These are phyloP conservation scores for Chlorociboria aeruginascens DNA, from an alignment of 495 filamentous ascomycete species.

Conservation along the genomic window DNA sequence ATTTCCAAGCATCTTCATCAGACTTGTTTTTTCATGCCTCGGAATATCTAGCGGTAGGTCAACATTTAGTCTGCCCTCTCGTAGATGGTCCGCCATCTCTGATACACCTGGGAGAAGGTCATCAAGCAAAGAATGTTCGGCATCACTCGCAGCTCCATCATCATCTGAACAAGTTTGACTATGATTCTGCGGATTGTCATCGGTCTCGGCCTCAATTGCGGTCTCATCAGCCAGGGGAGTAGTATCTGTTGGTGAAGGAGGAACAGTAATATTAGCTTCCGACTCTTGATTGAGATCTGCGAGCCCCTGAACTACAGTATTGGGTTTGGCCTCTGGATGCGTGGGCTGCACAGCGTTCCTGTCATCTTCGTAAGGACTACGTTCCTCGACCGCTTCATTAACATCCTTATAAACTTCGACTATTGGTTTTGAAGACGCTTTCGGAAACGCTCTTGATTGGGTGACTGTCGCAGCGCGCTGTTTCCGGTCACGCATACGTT, in stretches of 20 bases:
- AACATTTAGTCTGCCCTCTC: conserved; percentile 49
- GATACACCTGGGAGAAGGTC: conserved; percentile 33
- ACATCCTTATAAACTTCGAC: conserved; percentile 93
- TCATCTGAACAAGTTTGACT: conserved; percentile 51
- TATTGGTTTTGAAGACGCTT: conserved; percentile 86
- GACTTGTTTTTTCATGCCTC: conserved; percentile 78
- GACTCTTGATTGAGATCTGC: conserved; percentile 11
- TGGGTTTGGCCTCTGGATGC: conserved; percentile 4
- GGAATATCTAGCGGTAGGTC: conserved; percentile 52
- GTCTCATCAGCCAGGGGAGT: conserved; percentile 25
- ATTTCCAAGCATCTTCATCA: conserved; percentile 88
- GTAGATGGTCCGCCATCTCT: conserved; percentile 49
- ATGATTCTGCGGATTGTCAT: conserved; percentile 33
- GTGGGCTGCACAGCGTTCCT: conserved; percentile 2
- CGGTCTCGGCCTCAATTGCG: conserved; percentile 34
- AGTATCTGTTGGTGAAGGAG: conserved; percentile 15
- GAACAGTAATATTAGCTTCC: background rate
- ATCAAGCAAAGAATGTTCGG: conserved; percentile 49
- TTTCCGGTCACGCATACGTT: conserved; percentile 73
- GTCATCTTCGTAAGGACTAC: conserved; percentile 61
- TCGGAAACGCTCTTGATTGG: conserved; percentile 72
- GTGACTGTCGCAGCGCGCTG: conserved; percentile 71
- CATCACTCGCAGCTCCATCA: conserved; percentile 62
- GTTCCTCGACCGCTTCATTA: conserved; percentile 80
- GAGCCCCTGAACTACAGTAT: conserved; percentile 6